A percentile compares a stretch with the other conserved stretches of the same genome.
phyloP scores from a whole-genome alignment of 805 yeast genomes.

The Suhomyces kilbournensis region DNA sequence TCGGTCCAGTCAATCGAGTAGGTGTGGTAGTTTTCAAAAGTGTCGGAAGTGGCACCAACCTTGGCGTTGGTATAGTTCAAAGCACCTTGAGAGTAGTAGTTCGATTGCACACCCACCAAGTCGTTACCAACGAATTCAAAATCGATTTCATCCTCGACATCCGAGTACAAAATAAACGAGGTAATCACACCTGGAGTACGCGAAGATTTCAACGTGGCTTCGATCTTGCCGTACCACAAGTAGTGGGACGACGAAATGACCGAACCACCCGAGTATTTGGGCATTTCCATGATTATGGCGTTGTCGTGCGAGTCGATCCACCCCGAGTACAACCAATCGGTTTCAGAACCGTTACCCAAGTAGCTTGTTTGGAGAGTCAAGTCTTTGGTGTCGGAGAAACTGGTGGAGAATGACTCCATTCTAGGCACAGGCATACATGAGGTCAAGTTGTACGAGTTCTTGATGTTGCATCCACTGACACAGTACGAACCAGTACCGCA shows the following conservation, averaged over 20 bases:
- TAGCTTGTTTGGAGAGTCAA: slow-evolving; percentile 35
- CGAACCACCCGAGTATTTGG: slow-evolving; percentile 69
- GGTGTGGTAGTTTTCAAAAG: slow-evolving; percentile 68
- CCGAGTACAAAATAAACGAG: slow-evolving; percentile 77
- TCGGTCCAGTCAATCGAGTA: slow-evolving; percentile 82
- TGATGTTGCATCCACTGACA: slow-evolving; percentile 85
- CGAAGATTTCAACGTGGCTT: slow-evolving; percentile 68
- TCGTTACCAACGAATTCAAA: slow-evolving; percentile 81
- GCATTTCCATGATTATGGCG: slow-evolving; percentile 70
- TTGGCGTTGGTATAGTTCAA: slow-evolving; percentile 62
- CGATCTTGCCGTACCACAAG: slow-evolving; percentile 85
- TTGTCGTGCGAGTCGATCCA: slow-evolving; percentile 47
- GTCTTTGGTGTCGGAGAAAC: slow-evolving; percentile 33
- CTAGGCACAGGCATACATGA: slow-evolving; percentile 88
- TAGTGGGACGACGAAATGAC: slow-evolving; percentile 75
- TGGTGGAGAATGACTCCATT: slow-evolving; percentile 50
- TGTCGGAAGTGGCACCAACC: slow-evolving; percentile 43
- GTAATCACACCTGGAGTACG: slow-evolving; percentile 78
- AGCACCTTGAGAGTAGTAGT: slow-evolving; percentile 75
- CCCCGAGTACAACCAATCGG: slow-evolving; percentile 73
- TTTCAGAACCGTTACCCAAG: slow-evolving; percentile 67
- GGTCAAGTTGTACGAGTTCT: slow-evolving; percentile 56
- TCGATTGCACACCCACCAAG: slow-evolving; percentile 65
- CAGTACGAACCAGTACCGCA: slow-evolving; percentile 80
- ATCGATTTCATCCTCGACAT: slow-evolving; percentile 89